Evolutionary conservation across 2,329 filamentous ascomycete species (phyloP).

Genomic region (Colletotrichum gigasporum): DNA sequence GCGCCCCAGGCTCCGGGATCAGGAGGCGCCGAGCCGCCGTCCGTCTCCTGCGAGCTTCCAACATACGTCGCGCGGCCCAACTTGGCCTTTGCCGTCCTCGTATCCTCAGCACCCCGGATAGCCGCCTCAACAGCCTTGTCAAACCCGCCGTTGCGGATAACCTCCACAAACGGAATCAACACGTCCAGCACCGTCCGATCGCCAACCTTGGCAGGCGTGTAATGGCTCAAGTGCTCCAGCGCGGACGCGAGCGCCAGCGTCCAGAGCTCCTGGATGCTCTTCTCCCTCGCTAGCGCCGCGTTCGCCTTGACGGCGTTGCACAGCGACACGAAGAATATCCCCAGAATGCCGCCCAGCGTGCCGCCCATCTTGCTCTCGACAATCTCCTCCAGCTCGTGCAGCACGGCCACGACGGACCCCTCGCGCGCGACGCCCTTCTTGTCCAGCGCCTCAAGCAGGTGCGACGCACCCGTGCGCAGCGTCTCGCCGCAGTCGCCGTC

Average conservation of each 20-base stretch:
- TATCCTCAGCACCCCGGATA: constrained; percentile 67
- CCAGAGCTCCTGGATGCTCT: constrained; percentile 53
- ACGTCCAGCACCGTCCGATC: constrained; percentile 68
- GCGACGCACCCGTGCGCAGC: constrained; percentile 61
- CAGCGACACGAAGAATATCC: constrained; percentile 61
- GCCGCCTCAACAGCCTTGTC: constrained; percentile 67
- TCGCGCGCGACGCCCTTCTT: constrained; percentile 44
- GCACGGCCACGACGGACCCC: constrained; percentile 57
- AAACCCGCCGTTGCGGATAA: constrained; percentile 58
- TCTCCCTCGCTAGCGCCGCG: constrained; percentile 32
- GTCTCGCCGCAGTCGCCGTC: constrained; percentile 75
- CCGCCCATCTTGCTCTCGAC: constrained; percentile 66
- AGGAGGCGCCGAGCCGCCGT: constrained; percentile 60
- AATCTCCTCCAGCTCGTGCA: constrained; percentile 61
- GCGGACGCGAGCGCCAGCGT: constrained; percentile 52
- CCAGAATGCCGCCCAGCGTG: constrained; percentile 61
- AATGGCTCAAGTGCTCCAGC: constrained; percentile 56
- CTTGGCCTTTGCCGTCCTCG: constrained; percentile 71
- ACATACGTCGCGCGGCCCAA: constrained; percentile 77
- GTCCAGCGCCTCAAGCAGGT: constrained; percentile 57
- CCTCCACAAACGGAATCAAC: constrained; percentile 62
- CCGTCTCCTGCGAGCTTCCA: constrained; percentile 60
- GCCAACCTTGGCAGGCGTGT: constrained; percentile 64
- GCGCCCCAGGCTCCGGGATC: constrained; percentile 79
- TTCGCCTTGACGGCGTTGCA: constrained; percentile 39